Conservation (phyloP, 2,329 filamentous ascomycete genomes). For the Fusarium penzigii region DNA sequence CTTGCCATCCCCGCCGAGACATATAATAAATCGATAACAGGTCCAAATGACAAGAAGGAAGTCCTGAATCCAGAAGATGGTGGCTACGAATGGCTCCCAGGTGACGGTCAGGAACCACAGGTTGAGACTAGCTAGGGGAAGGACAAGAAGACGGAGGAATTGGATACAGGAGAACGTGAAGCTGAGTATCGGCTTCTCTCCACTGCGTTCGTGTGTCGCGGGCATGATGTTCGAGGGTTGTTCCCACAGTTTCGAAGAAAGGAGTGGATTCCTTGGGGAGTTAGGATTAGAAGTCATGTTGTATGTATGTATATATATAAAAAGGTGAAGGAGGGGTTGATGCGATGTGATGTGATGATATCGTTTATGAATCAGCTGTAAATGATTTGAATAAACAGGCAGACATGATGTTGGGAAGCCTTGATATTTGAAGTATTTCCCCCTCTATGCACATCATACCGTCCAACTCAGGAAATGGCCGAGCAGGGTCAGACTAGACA, state of each 20-base stretch:
- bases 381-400: too few relatives aligned
- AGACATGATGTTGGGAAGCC: too few relatives aligned
- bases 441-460: not conserved
- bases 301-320: too few relatives aligned
- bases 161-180: slow-evolving; percentile 19
- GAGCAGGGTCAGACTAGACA: not conserved
- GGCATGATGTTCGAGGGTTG: slow-evolving; percentile 18
- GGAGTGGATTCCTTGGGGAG: slow-evolving; percentile 11
- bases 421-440: too few relatives aligned
- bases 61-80: slow-evolving; percentile 12
- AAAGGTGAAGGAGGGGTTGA: too few relatives aligned
- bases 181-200: slow-evolving; percentile 9
- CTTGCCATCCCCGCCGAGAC: slow-evolving; percentile 7
- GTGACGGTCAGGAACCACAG: slow-evolving; percentile 11
- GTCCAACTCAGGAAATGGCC: not conserved
- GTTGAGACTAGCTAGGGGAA: slow-evolving; percentile 18
- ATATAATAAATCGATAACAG: slow-evolving; percentile 6
- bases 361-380: too few relatives aligned
- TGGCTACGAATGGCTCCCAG: not conserved
- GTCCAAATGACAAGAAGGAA: slow-evolving; percentile 16
- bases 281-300: too few relatives aligned
- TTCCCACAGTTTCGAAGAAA: slow-evolving; percentile 14
- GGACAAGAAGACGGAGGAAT: slow-evolving; percentile 13
- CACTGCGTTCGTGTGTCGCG: slow-evolving; percentile 3
- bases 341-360: too few relatives aligned